Evolutionary conservation across 2,329 filamentous ascomycete species (phyloP).

Genomic region (Tolypocladium tropicale): DNA sequence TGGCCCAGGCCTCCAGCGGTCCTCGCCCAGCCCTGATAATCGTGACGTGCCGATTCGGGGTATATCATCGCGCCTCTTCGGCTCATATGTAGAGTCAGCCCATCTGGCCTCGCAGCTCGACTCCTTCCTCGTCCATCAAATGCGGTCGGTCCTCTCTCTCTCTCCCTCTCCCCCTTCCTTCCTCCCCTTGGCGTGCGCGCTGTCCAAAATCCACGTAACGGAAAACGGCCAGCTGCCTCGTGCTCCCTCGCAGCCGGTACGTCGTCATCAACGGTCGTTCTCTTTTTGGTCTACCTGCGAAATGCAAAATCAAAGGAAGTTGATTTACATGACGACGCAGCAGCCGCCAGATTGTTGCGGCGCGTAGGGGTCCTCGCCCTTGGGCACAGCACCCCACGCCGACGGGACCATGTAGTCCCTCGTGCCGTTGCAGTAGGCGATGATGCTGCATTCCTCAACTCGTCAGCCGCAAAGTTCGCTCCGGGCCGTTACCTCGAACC

Average conservation of each 20-base stretch:
- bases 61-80: constrained; percentile 2
- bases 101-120: background rate
- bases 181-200: background rate
- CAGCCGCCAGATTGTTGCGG: constrained; percentile 88
- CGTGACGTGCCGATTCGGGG: constrained; percentile 1
- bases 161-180: no score
- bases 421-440: constrained; percentile 95
- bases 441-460: constrained; percentile 57
- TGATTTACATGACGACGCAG: constrained; percentile 80
- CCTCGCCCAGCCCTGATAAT: background rate
- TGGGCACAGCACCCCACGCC: constrained; percentile 89
- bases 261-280: background rate
- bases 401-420: constrained; percentile 98
- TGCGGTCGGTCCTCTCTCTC: background rate
- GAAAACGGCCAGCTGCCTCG: background rate
- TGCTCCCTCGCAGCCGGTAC: background rate
- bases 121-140: background rate
- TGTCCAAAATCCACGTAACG: background rate
- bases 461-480: background rate
- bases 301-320: background rate
- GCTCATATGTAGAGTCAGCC: background rate
- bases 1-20: background rate
- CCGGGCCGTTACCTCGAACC: no score
- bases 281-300: background rate
- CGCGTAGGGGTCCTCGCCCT: constrained; percentile 95